Evolutionary conservation across 1,284 basidiomycete species (phyloP).

Genomic region (Coriolopsis trogii): DNA sequence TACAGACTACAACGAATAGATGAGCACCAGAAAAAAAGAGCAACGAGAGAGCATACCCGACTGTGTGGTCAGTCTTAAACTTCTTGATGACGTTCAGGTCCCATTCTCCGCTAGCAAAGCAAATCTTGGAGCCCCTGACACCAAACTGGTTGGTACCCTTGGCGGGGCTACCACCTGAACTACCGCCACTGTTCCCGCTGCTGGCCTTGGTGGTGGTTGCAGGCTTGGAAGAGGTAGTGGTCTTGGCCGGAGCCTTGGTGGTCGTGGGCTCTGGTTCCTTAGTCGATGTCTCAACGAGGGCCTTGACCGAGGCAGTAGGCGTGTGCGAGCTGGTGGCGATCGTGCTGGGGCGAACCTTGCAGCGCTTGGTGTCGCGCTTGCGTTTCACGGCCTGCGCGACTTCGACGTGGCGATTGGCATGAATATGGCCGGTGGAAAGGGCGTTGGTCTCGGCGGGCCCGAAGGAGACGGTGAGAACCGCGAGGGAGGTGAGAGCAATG

Average conservation of each 20-base stretch:
- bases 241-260: constrained; percentile 11
- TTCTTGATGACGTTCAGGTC: constrained; percentile 43
- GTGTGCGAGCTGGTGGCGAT: constrained; percentile 13
- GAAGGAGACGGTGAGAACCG: constrained; percentile 56
- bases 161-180: no score
- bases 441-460: constrained; percentile 51
- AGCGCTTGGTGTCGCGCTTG: constrained; percentile 52
- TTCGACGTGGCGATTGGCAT: constrained; percentile 25
- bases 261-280: constrained; percentile 1
- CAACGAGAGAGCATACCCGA: constrained; percentile 42
- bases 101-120: constrained; percentile 67
- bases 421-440: constrained; percentile 45
- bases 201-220: constrained; percentile 16
- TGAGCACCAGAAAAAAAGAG: neutral
- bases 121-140: constrained; percentile 66
- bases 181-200: no score
- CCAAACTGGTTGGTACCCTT: constrained; percentile 24
- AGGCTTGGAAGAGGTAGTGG: constrained; percentile 23
- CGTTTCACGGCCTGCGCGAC: constrained; percentile 47
- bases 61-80: constrained; percentile 47
- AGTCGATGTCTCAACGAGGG: neutral
- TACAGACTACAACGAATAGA: constrained; percentile 46
- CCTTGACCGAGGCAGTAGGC: constrained; percentile 22
- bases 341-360: constrained; percentile 50
- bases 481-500: constrained; percentile 58